These are phyloP conservation scores for Podospora comata DNA, from an alignment of 495 filamentous ascomycete genomes.

Conservation along the genomic window DNA sequence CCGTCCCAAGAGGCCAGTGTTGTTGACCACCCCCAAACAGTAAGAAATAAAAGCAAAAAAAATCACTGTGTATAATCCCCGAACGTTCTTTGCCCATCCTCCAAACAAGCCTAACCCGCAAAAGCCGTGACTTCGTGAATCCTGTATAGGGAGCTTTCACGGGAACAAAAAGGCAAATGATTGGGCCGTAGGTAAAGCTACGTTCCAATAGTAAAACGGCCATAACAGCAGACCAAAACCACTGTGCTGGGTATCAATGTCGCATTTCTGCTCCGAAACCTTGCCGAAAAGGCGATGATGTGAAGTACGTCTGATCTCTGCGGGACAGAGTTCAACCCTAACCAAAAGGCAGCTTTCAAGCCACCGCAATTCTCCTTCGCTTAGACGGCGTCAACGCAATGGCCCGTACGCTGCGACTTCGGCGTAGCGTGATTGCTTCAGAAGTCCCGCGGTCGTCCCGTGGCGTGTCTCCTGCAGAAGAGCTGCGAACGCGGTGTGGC, in stretches of 20 bases:
- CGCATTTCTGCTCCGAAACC: neutral
- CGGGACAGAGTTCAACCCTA: neutral
- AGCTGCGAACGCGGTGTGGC: neutral
- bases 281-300: neutral
- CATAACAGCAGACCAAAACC: neutral
- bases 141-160: neutral
- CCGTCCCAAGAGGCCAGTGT: neutral
- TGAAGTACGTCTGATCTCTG: neutral
- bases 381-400: neutral
- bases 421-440: neutral
- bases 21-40: neutral
- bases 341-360: neutral
- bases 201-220: neutral
- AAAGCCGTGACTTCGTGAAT: neutral
- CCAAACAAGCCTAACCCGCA: neutral
- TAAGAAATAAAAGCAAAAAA: neutral
- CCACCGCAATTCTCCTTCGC: neutral
- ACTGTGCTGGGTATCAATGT: slow-evolving; percentile 3
- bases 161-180: neutral
- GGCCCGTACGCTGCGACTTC: neutral
- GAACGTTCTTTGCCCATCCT: neutral
- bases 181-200: neutral
- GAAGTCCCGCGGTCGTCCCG: neutral
- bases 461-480: no score
- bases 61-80: neutral